These are phyloP conservation scores for Maudiozyma humilis DNA, from an alignment of 1,139 yeast species.

Conservation along the genomic window DNA sequence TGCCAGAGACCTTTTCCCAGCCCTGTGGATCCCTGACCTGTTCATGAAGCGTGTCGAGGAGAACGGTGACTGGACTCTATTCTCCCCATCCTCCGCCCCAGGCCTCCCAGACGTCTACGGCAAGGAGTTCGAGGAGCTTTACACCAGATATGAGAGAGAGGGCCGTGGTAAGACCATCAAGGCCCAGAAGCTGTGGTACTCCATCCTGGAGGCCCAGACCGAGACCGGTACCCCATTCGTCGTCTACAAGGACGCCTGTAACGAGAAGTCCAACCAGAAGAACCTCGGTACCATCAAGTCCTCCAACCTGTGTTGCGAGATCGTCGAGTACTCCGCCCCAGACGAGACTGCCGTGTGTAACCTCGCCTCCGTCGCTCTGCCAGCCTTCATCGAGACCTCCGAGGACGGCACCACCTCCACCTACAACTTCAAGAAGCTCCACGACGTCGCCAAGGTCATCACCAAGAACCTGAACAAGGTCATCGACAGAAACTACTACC, in stretches of 20 bases:
- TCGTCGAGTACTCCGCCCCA: constrained; percentile 79
- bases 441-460: constrained; percentile 64
- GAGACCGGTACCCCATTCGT: constrained; percentile 92
- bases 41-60: constrained; percentile 82
- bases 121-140: constrained; percentile 65
- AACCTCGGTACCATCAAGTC: constrained; percentile 82
- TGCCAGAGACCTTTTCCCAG: constrained; percentile 83
- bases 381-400: constrained; percentile 46
- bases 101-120: constrained; percentile 76
- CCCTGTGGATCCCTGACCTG: constrained; percentile 86
- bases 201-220: constrained; percentile 80
- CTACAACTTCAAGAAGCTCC: constrained; percentile 65
- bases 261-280: constrained; percentile 74
- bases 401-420: constrained; percentile 42
- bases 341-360: constrained; percentile 90
- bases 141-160: constrained; percentile 62
- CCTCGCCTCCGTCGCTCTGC: constrained; percentile 78
- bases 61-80: constrained; percentile 73
- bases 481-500: constrained; percentile 74
- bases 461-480: constrained; percentile 66
- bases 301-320: constrained; percentile 83
- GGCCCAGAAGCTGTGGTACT: constrained; percentile 85
- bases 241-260: constrained; percentile 85
- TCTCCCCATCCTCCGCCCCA: constrained; percentile 84
- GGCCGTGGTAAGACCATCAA: constrained; percentile 66